Conservation (phyloP, 768 basidiomycete genomes). For the Macrolepiota albuminosa region DNA sequence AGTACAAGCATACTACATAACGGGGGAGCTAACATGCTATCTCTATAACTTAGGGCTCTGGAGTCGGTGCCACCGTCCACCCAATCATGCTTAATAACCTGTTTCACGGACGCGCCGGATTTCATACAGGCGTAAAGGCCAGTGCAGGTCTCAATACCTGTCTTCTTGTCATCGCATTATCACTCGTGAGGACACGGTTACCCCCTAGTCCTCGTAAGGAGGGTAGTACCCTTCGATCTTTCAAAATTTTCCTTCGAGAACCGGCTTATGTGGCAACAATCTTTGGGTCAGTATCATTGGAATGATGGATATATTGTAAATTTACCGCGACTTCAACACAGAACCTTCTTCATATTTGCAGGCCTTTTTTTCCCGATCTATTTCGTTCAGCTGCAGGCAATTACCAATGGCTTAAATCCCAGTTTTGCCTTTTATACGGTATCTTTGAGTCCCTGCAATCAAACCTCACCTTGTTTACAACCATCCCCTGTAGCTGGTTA, state of each 20-base stretch:
- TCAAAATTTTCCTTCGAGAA: conserved; percentile 34
- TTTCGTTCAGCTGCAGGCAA: conserved; percentile 43
- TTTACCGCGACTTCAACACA: conserved; percentile 5
- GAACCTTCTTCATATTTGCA: conserved; percentile 28
- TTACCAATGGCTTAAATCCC: conserved; percentile 38
- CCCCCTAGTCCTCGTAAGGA: conserved; percentile 29
- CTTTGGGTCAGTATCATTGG: conserved; percentile 25
- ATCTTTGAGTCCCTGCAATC: not conserved
- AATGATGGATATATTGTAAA: no score
- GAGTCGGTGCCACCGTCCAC: conserved; percentile 56
- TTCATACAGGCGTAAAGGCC: conserved; percentile 42
- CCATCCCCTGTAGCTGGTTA: conserved; percentile 33
- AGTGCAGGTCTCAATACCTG: conserved; percentile 18
- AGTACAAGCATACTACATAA: not conserved
- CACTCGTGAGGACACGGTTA: conserved; percentile 36
- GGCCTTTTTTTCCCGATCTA: conserved; percentile 51
- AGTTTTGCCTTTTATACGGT: conserved; percentile 55
- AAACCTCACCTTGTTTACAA: not conserved
- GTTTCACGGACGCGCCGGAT: conserved; percentile 43
- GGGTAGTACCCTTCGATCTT: conserved; percentile 21
- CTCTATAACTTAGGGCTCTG: conserved; percentile 32
- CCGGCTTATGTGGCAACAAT: conserved; percentile 37
- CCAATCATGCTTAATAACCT: conserved; percentile 63
- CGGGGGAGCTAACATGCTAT: not conserved
- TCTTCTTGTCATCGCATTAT: conserved; percentile 3